phyloP scores from a whole-genome alignment of 2,329 filamentous ascomycete genomes.

The Hortaea sp. region DNA sequence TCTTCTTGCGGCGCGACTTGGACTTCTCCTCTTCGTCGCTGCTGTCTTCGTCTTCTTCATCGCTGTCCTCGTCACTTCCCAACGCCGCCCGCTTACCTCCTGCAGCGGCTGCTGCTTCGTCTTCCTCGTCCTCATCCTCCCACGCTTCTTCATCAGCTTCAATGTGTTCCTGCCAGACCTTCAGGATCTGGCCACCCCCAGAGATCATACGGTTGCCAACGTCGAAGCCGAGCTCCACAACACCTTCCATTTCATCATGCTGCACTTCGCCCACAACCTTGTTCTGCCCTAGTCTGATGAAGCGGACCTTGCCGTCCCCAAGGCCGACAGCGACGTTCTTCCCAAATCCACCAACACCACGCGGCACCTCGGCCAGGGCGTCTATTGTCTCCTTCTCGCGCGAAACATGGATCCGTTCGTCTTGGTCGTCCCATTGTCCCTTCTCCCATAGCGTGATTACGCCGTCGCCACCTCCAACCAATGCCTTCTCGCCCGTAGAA shows the following conservation, averaged over 20 bases:
- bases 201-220: slow-evolving; percentile 77
- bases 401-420: slow-evolving; percentile 75
- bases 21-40: slow-evolving; percentile 26
- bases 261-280: slow-evolving; percentile 58
- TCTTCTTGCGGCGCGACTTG: slow-evolving; percentile 33
- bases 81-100: slow-evolving; percentile 26
- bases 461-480: slow-evolving; percentile 70
- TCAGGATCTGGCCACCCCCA: slow-evolving; percentile 74
- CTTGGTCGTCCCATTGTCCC: slow-evolving; percentile 90
- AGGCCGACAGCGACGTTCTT: slow-evolving; percentile 72
- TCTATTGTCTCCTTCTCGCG: slow-evolving; percentile 62
- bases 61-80: slow-evolving; percentile 26
- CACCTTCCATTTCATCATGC: slow-evolving; percentile 82
- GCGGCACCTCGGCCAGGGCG: slow-evolving; percentile 61
- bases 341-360: slow-evolving; percentile 54
- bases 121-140: slow-evolving; percentile 26
- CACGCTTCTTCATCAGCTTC: slow-evolving; percentile 44
- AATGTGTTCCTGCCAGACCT: slow-evolving; percentile 77
- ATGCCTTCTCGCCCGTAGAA: slow-evolving; percentile 62
- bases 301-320: slow-evolving; percentile 67
- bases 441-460: slow-evolving; percentile 89
- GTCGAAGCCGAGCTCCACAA: slow-evolving; percentile 75
- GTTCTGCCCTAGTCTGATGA: slow-evolving; percentile 65
- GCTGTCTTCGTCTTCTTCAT: slow-evolving; percentile 29
- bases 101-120: slow-evolving; percentile 35